phyloP scores from a whole-genome alignment of 2,329 filamentous ascomycete species.

The Penicillium sumatraense region DNA sequence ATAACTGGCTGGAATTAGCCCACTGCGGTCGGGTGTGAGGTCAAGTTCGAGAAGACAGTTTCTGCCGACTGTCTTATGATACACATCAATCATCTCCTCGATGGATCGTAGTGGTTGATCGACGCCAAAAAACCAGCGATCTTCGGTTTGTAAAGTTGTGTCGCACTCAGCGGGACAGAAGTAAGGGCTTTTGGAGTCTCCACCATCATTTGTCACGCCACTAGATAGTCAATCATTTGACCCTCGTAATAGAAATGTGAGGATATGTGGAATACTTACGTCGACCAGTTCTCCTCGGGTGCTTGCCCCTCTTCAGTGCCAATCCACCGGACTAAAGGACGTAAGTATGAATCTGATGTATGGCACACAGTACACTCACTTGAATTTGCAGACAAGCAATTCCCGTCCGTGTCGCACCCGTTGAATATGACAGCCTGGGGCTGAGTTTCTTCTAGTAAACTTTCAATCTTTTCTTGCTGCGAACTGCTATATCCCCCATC shows the following conservation, averaged over 20 bases:
- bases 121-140: slow-evolving; percentile 14
- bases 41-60: slow-evolving; percentile 9
- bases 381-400: slow-evolving; percentile 6
- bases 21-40: slow-evolving; percentile 9
- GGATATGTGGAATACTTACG: not conserved
- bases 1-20: slow-evolving; percentile 9
- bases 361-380: not conserved
- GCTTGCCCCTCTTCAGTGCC: slow-evolving; percentile 8
- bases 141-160: slow-evolving; percentile 13
- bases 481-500: slow-evolving; percentile 11
- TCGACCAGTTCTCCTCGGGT: slow-evolving; percentile 12
- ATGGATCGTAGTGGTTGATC: slow-evolving; percentile 11
- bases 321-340: slow-evolving; percentile 6
- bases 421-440: slow-evolving; percentile 13
- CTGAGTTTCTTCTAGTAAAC: slow-evolving; percentile 3
- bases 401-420: slow-evolving; percentile 9
- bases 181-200: slow-evolving; percentile 11
- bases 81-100: slow-evolving; percentile 13
- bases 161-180: slow-evolving; percentile 17
- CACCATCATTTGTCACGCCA: slow-evolving; percentile 15
- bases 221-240: not conserved
- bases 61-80: slow-evolving; percentile 8
- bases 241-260: not conserved
- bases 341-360: not conserved
- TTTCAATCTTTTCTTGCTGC: slow-evolving; percentile 7